Evolutionary conservation across 495 filamentous ascomycete genomes (phyloP).

Genomic region (Physcia stellaris): DNA sequence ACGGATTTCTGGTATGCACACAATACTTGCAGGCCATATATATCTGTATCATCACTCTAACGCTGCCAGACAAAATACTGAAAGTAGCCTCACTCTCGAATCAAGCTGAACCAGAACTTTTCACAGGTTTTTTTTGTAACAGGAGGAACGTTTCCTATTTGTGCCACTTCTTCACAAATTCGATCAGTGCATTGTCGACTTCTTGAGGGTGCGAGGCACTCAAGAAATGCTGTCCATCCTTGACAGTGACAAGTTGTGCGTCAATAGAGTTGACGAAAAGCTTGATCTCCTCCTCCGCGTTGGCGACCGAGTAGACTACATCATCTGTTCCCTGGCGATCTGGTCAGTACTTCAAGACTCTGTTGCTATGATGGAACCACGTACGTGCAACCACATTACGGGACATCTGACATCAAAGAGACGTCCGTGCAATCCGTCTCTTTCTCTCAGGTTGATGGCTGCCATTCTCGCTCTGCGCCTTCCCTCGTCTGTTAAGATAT

Average conservation of each 20-base stretch:
- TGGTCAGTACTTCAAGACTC: neutral
- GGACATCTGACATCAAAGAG: slow-evolving; percentile 44
- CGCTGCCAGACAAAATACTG: too few species aligned
- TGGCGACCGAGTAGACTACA: slow-evolving; percentile 30
- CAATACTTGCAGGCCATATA: too few species aligned
- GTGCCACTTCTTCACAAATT: slow-evolving; percentile 32
- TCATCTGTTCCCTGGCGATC: slow-evolving; percentile 39
- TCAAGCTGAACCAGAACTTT: too few species aligned
- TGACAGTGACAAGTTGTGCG: slow-evolving; percentile 31
- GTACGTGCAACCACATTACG: slow-evolving; percentile 49
- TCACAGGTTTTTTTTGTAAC: too few species aligned
- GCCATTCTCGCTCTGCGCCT: slow-evolving; percentile 41
- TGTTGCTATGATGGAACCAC: slow-evolving; percentile 7
- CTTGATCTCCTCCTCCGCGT: slow-evolving; percentile 42
- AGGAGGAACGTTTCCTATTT: too few species aligned
- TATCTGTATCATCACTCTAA: too few species aligned
- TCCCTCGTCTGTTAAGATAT: too few species aligned
- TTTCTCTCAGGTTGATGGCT: slow-evolving; percentile 38
- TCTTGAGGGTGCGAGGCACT: slow-evolving; percentile 41
- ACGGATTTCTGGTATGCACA: too few species aligned
- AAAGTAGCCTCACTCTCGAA: too few species aligned
- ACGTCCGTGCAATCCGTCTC: slow-evolving; percentile 42
- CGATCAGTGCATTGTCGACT: slow-evolving; percentile 35
- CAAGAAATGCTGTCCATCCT: slow-evolving; percentile 45
- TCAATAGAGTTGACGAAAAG: slow-evolving; percentile 39